Base-by-base conservation (phyloP, 2,329 filamentous ascomycete genomes). In the Pseudogymnoascus sp. region DNA sequence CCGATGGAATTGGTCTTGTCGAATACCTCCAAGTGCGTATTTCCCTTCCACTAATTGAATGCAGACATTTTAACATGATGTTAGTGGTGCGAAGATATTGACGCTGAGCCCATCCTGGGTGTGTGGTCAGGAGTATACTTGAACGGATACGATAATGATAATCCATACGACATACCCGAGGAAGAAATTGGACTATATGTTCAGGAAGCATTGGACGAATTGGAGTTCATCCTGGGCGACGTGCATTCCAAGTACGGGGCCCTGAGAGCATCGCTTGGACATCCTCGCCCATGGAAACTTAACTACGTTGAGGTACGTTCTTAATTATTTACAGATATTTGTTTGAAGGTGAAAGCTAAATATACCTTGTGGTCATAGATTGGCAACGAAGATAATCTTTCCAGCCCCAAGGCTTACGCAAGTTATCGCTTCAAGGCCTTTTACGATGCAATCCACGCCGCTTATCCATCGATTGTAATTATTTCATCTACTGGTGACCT, bases 141-240 rank as follows among this genome's bases (percentile, higher is more conserved):
- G 1, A 71, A 71, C 21, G 67, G 67, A n/a, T 54, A 54, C 17
- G n/a, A 54, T 8, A 54, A 54, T 6, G n/a, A 15, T 26, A 4
- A 54, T 15, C 47, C 47, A 11, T 72, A 75, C 10, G 72, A 73
- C 3, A 75, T 76, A 7, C 66, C 78, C 9, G 72, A 78, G 24
- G 68, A 71, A 4, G 75, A 77, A 6, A 70, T 83, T 4, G 66
- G 74, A 29, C 74, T 74, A 1, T 81, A 76, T 59, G 71, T 83
- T 10, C 70, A 81, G 9, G 76, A 78, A 62, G 78, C 76, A 1
- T 66, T 82, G 37, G 73, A 82, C 64, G 78, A 82, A 65, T 71
- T 83, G 24, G 79, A 83, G 65, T 82, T 82, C 67, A 69, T 82
- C 17, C 73, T 77, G 41, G 79, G 80, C 0, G 70, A 75, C 47